phyloP scores from a whole-genome alignment of 1,284 basidiomycete species.

The Puccinia triticina region DNA sequence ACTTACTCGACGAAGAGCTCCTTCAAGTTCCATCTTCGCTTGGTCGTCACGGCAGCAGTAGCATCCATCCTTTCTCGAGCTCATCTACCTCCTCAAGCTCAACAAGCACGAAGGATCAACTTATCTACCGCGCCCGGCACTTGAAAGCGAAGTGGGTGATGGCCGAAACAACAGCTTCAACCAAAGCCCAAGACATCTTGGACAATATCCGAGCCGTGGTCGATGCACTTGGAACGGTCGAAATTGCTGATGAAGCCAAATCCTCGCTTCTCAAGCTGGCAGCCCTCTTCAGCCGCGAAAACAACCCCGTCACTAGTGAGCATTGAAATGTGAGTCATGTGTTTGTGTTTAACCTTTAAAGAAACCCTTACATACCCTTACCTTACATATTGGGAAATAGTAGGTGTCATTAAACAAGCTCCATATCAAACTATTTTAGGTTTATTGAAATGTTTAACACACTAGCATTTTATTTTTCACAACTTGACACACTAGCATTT shows the following conservation, averaged over 20 bases:
- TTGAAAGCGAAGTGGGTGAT: slow-evolving; percentile 44
- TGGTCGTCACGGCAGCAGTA: too few species aligned
- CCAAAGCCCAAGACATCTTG: slow-evolving; percentile 68
- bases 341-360: too few species aligned
- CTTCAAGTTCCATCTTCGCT: too few species aligned
- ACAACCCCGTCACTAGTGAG: slow-evolving; percentile 80
- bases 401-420: too few species aligned
- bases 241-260: slow-evolving; percentile 70
- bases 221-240: slow-evolving; percentile 66
- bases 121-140: slow-evolving; percentile 52
- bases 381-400: too few species aligned
- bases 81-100: slow-evolving; percentile 28
- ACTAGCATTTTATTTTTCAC: too few species aligned
- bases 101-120: slow-evolving; percentile 32
- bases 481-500: too few species aligned
- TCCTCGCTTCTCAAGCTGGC: slow-evolving; percentile 73
- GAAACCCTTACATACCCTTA: too few species aligned
- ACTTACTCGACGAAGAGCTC: slow-evolving; percentile 17
- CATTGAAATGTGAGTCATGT: too few species aligned
- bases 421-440: too few species aligned
- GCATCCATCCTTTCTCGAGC: slow-evolving; percentile 28
- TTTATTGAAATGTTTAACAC: too few species aligned
- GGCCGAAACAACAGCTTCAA: slow-evolving; percentile 41
- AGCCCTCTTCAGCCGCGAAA: slow-evolving; percentile 73
- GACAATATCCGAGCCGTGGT: slow-evolving; percentile 66